Base-by-base conservation (phyloP, 2,329 filamentous ascomycete genomes). In the Fonsecaea pugnacius region DNA sequence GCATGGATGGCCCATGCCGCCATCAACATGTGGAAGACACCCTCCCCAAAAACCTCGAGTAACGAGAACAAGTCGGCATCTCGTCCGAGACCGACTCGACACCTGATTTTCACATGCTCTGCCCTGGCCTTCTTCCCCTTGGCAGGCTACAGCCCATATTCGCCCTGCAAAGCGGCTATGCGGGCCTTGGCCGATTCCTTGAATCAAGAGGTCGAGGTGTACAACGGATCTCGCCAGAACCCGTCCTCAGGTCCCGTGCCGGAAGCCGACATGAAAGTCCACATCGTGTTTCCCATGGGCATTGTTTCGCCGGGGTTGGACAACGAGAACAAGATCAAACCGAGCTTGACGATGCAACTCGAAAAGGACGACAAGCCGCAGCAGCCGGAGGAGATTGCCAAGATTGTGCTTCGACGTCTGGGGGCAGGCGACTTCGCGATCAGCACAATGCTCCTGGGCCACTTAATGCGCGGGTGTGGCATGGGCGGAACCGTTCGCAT, bases 41-140 rank as follows among this genome's bases (percentile, higher is more conserved):
- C 78, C 6, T 43, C 62, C 3, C 40, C 59, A 1, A 21, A 30
- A 33, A 32, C 58, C n/a, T 40, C 74, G 53, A 38, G 69, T 9
- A 73, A 72, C 53, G 53, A 62, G 18, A 67, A 69, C 71, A 70
- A 64, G 55, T 76, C 74, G 66, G 69, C 70, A 69, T 69, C 76
- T 67, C 68, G 75, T 70, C 71, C 74, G 35, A 73, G 72, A 16
- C 78, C 79, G 67, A 82, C 88, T 9, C 86, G 89, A 60, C 94
- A 98, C 77, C 83, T 99, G 68, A 87, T 99, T 74, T 91, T 98
- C 78, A 98, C 95, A 0, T 88, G 89, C 16, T 95, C 90, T 24
- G 85, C 89, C 5, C 79, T 89, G 18, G 90, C 90, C 1, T 89
- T 96, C 71, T 88, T 89, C 71, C 86, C 91, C 12, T 77, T 96